These are phyloP conservation scores for Pterulicium gracile DNA, from an alignment of 1,284 basidiomycete species.

Conservation along the genomic window DNA sequence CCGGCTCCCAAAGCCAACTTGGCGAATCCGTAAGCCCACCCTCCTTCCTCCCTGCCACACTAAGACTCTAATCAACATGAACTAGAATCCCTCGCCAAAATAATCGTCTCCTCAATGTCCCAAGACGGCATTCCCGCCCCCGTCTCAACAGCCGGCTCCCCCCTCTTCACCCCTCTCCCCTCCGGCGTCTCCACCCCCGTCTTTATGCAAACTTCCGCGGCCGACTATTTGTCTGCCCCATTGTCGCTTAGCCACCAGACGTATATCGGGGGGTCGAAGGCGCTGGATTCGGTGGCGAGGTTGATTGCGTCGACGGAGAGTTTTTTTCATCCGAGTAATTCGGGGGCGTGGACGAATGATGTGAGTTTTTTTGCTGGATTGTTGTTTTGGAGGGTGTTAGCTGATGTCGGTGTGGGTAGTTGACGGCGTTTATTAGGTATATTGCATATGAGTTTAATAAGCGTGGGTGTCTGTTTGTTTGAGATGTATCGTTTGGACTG, in stretches of 20 bases:
- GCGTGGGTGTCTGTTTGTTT: conserved; percentile 29
- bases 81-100: conserved; percentile 69
- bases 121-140: conserved; percentile 59
- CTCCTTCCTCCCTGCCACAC: conserved; percentile 15
- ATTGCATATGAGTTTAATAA: conserved; percentile 84
- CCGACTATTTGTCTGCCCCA: conserved; percentile 54
- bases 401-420: conserved; percentile 21
- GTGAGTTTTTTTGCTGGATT: conserved; percentile 26
- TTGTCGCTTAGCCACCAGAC: conserved; percentile 35
- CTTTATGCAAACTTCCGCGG: conserved; percentile 30
- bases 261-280: conserved; percentile 79
- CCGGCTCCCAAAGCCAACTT: conserved; percentile 52
- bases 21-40: conserved; percentile 49
- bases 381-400: conserved; percentile 6
- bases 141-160: conserved; percentile 40
- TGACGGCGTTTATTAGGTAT: conserved; percentile 80
- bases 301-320: conserved; percentile 85
- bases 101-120: conserved; percentile 88
- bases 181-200: conserved; percentile 52
- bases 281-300: conserved; percentile 76
- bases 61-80: too few species aligned
- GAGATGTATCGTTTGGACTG: background rate
- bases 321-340: conserved; percentile 79
- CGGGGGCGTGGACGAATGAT: conserved; percentile 60
- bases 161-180: conserved; percentile 51